Base-by-base conservation (phyloP, 306 rosid genomes). In the Pyrus communis region DNA sequence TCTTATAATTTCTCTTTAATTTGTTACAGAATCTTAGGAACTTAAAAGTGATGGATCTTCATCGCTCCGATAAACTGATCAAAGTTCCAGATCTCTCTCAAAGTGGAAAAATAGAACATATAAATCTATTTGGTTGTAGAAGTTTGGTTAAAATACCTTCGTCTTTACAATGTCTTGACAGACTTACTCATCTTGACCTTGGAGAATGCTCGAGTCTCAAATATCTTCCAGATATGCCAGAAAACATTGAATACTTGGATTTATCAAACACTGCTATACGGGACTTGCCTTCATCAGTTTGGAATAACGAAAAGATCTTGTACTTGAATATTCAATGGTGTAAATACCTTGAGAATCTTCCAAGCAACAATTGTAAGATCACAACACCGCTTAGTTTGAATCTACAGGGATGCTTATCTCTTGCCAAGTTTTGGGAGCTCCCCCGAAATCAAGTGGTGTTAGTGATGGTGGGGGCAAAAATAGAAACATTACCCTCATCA, bases 241-340 rank as follows among this genome's bases (percentile, higher is more conserved):
- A 68, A n/a, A 73, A 40, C 18, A 4, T 73, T 13, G 70, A 14
- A 42, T 1, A 0, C 1, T 28, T 79, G n/a, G 0, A 11, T 21
- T 49, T 73, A 4, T 0, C n/a, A 1, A 0, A 1, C 0, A 73
- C 52, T 3, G 46, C 42, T 30, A 66, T 73, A 25, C 18, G 73
- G 40, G 51, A 38, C 35, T 21, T 79, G 10, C 67, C 82, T 17
- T 46, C 78, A 67, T 79, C 74, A 30, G 66, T 79, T 40, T 23
- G 42, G 42, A 25, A 22, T 17, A 4, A 30, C 10, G 28, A 33
- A 4, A 18, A 61, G 7, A 71, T 71, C 1, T 55, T 11, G 7
- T 1, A 3, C 11, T 25, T 51, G 15, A 17, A 51, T 52, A 45
- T 78, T 21, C 1, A 0, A 2, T 1, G 11, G 3, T 78, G 77